Evolutionary conservation across 129 eudicot genomes (phyloP).

Genomic region (Heracleum sosnowskyi): DNA sequence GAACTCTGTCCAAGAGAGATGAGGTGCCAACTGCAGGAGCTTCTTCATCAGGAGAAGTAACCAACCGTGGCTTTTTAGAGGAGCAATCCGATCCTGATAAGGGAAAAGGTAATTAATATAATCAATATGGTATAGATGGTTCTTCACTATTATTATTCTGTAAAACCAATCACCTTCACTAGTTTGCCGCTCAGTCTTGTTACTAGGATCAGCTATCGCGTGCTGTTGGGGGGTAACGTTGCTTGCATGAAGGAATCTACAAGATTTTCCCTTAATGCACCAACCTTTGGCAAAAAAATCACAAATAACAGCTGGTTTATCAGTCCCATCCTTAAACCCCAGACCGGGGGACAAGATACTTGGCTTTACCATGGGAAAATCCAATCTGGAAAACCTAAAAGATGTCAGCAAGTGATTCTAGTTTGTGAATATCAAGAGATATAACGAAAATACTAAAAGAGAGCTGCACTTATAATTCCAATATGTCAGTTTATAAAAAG

Average conservation of each 20-base stretch:
- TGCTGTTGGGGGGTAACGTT: conserved; percentile 25
- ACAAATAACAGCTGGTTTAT: conserved; percentile 54
- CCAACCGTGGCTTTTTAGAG: conserved; percentile 12
- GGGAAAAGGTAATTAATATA: not conserved
- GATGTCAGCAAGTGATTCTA: conserved; percentile 32
- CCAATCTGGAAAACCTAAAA: conserved; percentile 54
- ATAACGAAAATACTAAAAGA: not conserved
- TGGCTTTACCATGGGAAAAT: conserved; percentile 36
- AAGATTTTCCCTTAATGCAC: conserved; percentile 93
- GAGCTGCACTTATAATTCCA: conserved; percentile 17
- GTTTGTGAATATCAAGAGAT: conserved; percentile 13
- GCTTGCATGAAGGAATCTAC: conserved; percentile 70
- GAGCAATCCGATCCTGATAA: conserved; percentile 11
- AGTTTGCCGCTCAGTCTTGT: conserved; percentile 24
- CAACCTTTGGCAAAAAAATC: conserved; percentile 83
- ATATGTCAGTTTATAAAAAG: conserved; percentile 5
- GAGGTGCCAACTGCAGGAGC: not conserved
- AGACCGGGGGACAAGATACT: conserved; percentile 49
- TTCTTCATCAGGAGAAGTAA: not conserved
- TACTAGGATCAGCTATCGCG: conserved; percentile 26
- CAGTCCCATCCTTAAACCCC: conserved; percentile 39
- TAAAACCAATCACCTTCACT: conserved; percentile 33
- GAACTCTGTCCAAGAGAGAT: conserved; percentile 1
- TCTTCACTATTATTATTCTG: not conserved
- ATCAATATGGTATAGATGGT: not conserved